Conservation (phyloP, 2,329 filamentous ascomycete species). For the Incumbomyces lentus region DNA sequence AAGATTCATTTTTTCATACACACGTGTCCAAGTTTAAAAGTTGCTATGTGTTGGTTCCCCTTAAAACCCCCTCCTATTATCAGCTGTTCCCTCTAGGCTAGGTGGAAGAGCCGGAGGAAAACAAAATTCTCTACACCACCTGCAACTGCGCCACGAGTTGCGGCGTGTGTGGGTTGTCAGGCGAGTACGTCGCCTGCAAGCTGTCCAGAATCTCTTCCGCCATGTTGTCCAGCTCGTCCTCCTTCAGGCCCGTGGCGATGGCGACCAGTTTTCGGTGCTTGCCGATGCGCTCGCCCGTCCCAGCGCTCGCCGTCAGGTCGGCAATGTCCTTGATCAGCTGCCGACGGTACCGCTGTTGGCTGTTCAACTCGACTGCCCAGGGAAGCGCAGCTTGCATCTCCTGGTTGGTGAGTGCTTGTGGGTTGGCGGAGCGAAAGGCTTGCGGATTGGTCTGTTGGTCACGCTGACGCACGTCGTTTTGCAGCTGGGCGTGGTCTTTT, state of each 20-base stretch:
- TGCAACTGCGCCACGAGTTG: constrained; percentile 1
- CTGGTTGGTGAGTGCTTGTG: constrained; percentile 20
- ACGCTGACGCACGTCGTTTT: constrained; percentile 19
- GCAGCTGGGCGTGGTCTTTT: constrained; percentile 30
- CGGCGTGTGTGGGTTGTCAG: constrained; percentile 5
- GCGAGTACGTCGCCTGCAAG: constrained; percentile 24
- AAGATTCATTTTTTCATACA: too few relatives aligned
- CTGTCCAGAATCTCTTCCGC: constrained; percentile 36
- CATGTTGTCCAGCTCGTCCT: constrained; percentile 39
- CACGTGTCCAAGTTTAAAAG: too few relatives aligned
- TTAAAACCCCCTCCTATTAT: too few relatives aligned
- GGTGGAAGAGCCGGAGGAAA: too few relatives aligned
- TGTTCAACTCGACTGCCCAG: constrained; percentile 29
- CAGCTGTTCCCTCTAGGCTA: too few relatives aligned
- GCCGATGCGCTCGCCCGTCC: constrained; percentile 36
- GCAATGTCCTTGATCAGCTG: constrained; percentile 18
- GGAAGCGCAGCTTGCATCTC: constrained; percentile 28
- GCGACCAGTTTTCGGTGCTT: constrained; percentile 38
- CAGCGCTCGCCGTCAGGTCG: constrained; percentile 27
- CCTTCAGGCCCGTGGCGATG: constrained; percentile 36
- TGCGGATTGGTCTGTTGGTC: constrained; percentile 20
- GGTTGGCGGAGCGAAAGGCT: constrained; percentile 21
- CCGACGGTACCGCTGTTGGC: constrained; percentile 29
- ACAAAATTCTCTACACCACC: constrained; percentile 5
- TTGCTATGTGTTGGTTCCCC: too few relatives aligned